Percentiles rank a stretch among this genome's conserved stretches.
Conservation (phyloP, 2,329 filamentous ascomycete genomes). For the Ophiognomonia clavigignenti-juglandacearum region DNA sequence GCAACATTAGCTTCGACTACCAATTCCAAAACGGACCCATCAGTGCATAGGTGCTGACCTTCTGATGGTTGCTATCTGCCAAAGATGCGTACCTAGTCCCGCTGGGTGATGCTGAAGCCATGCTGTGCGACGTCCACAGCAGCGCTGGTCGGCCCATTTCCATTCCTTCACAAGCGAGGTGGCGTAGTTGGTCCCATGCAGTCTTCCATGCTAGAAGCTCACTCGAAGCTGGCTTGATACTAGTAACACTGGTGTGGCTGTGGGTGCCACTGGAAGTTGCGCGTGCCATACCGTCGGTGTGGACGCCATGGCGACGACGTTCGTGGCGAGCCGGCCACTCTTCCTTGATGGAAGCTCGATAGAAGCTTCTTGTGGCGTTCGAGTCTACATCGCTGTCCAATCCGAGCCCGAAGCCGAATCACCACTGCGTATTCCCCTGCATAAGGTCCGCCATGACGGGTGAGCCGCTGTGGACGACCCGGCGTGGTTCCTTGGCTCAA, state of each 20-base stretch:
- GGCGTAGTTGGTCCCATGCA: constrained; percentile 6
- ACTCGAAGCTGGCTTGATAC: neutral
- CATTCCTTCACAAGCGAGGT: constrained; percentile 12
- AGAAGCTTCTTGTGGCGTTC: neutral
- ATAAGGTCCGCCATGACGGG: neutral
- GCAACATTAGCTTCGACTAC: constrained; percentile 2
- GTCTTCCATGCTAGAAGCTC: neutral
- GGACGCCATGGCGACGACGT: neutral
- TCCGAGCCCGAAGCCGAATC: too few relatives aligned
- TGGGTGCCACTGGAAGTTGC: neutral
- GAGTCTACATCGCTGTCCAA: neutral
- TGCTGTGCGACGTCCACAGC: constrained; percentile 8
- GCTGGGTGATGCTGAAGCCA: neutral
- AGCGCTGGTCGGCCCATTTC: constrained; percentile 5
- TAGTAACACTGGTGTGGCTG: neutral
- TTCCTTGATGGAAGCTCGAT: neutral
- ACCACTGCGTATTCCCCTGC: neutral
- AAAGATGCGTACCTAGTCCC: neutral
- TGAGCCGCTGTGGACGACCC: neutral
- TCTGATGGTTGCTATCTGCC: constrained; percentile 1
- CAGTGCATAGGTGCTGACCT: neutral
- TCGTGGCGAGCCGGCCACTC: neutral
- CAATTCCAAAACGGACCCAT: neutral
- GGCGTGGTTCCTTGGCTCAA: neutral
- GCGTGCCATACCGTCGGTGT: neutral